Evolutionary conservation across 225 moss, liverwort and hornwort species (phyloP).

Genomic region (Straminergon stramineum): DNA sequence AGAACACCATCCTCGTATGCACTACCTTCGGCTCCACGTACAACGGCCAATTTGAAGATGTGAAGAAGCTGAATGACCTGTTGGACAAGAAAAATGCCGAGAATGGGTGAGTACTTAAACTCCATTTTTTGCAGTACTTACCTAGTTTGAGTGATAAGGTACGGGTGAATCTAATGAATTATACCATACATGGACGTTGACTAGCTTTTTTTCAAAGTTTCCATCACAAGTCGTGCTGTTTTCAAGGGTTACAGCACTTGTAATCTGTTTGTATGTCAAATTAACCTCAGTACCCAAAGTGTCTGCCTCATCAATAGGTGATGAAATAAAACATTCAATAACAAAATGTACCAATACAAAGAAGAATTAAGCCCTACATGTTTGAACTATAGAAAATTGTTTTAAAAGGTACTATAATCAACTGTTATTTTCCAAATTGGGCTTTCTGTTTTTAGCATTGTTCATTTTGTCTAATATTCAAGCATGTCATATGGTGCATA

Average conservation of each 20-base stretch:
- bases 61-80: slow-evolving; percentile 62
- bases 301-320: background rate
- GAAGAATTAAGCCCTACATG: background rate
- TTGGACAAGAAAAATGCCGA: slow-evolving; percentile 69
- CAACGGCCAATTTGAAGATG: slow-evolving; percentile 86
- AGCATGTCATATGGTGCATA: background rate
- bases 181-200: background rate
- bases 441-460: background rate
- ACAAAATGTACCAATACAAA: background rate
- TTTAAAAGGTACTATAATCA: background rate
- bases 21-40: slow-evolving; percentile 88
- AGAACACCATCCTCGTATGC: slow-evolving; percentile 85
- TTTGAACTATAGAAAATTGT: background rate
- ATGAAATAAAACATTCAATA: background rate
- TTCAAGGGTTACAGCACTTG: background rate
- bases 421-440: background rate
- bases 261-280: background rate
- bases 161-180: background rate
- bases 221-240: background rate
- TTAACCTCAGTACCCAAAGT: background rate
- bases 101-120: slow-evolving; percentile 11
- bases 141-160: background rate
- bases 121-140: background rate
- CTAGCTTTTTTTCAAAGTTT: no score
- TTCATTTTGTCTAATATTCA: background rate